Evolutionary conservation across 2,329 filamentous ascomycete species (phyloP).

Genomic region (Alternaria arbusti): DNA sequence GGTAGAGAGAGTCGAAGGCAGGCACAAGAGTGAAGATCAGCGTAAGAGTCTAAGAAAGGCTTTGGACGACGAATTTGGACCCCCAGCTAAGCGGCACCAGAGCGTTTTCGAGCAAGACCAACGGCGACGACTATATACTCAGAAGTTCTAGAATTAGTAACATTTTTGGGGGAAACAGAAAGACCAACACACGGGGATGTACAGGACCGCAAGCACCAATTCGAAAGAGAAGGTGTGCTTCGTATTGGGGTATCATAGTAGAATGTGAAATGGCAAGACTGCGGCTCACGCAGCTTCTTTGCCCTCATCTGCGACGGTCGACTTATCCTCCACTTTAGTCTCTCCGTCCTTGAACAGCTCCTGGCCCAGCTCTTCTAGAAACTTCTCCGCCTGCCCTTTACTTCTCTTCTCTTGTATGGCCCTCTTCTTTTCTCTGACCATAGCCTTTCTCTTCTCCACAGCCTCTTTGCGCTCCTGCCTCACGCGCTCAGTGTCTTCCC

Average conservation of each 20-base stretch:
- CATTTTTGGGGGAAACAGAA: too few species aligned
- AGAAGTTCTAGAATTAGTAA: too few species aligned
- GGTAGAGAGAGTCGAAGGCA: background rate
- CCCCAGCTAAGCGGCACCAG: background rate
- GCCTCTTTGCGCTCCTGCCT: constrained; percentile 57
- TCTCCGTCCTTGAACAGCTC: constrained; percentile 29
- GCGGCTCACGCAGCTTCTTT: background rate
- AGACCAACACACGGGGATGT: too few species aligned
- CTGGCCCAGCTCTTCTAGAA: constrained; percentile 63
- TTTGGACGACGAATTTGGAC: background rate
- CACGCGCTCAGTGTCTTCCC: constrained; percentile 70
- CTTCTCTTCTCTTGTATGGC: constrained; percentile 66
- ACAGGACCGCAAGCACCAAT: too few species aligned
- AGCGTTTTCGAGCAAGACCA: too few species aligned
- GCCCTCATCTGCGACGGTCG: background rate
- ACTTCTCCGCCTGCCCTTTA: constrained; percentile 74
- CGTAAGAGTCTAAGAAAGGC: background rate
- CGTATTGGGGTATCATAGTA: constrained; percentile 14
- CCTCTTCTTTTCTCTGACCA: constrained; percentile 65
- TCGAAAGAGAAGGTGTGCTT: background rate
- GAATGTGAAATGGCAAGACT: background rate
- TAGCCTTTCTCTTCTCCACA: constrained; percentile 67
- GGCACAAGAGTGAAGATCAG: background rate
- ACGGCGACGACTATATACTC: too few species aligned
- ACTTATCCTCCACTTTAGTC: background rate